These are phyloP conservation scores for Lepiota brunneoincarnata DNA, from an alignment of 768 basidiomycete species.

Conservation along the genomic window DNA sequence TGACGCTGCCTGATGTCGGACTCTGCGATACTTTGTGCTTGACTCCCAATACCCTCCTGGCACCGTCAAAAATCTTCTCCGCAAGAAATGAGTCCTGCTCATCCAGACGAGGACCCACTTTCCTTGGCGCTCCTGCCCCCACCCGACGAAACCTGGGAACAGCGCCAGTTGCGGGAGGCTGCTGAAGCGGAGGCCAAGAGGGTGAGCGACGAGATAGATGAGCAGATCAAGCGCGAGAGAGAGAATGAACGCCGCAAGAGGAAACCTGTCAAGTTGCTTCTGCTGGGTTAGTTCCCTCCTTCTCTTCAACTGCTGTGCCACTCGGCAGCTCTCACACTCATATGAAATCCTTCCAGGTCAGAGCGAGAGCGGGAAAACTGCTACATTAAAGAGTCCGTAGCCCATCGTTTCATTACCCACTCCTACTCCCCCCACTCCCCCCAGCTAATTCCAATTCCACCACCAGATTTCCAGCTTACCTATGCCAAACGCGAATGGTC, in stretches of 20 bases:
- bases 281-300: conserved; percentile 57
- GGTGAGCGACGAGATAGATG: conserved; percentile 75
- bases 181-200: conserved; percentile 63
- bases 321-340: conserved; percentile 4
- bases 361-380: conserved; percentile 78
- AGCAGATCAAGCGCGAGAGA: conserved; percentile 61
- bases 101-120: conserved; percentile 58
- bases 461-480: conserved; percentile 67
- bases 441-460: conserved; percentile 13
- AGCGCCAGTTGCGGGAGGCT: conserved; percentile 51
- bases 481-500: conserved; percentile 71
- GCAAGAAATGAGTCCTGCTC: conserved; percentile 22
- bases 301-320: conserved; percentile 3
- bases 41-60: conserved; percentile 11
- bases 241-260: conserved; percentile 57
- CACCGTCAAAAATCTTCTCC: conserved; percentile 4
- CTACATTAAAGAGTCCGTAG: conserved; percentile 67
- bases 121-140: conserved; percentile 61
- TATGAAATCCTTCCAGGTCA: conserved; percentile 36
- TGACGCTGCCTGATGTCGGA: conserved; percentile 12
- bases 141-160: conserved; percentile 55
- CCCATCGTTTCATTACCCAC: neutral
- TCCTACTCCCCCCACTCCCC: no score
- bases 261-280: conserved; percentile 68
- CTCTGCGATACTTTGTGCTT: conserved; percentile 3